Evolutionary conservation across 768 basidiomycete species (phyloP).

Genomic region (Austroboletus festivus): DNA sequence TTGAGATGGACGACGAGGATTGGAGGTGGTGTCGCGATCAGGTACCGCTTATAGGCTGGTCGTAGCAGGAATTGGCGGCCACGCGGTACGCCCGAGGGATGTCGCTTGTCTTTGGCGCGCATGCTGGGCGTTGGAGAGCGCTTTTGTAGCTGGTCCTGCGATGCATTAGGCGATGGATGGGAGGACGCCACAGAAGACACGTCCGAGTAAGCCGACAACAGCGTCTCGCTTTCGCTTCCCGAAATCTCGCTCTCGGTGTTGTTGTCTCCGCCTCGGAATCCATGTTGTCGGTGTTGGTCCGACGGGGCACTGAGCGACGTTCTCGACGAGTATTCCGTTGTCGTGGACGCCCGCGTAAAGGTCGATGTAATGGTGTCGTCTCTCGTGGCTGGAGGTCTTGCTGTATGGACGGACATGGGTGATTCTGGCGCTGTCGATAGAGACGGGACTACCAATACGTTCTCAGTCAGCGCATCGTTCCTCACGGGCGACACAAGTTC

Average conservation of each 20-base stretch:
- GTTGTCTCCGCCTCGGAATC: constrained; percentile 24
- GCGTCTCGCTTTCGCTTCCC: constrained; percentile 34
- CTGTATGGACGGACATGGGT: constrained; percentile 24
- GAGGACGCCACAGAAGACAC: constrained; percentile 32
- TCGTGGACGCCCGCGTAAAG: constrained; percentile 7
- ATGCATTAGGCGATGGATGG: constrained; percentile 29
- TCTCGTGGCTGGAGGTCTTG: constrained; percentile 15
- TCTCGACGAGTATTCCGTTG: constrained; percentile 20
- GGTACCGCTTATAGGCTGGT: constrained; percentile 90
- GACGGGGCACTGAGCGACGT: constrained; percentile 31
- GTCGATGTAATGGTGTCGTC: constrained; percentile 7
- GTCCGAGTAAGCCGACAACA: constrained; percentile 31
- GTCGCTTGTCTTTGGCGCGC: constrained; percentile 34
- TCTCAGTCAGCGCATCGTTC: constrained; percentile 30
- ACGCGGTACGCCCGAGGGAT: constrained; percentile 32
- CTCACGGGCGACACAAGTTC: constrained; percentile 15
- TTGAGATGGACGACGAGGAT: constrained; percentile 91
- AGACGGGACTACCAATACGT: constrained; percentile 47
- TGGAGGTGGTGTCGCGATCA: constrained; percentile 82
- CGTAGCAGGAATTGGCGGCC: constrained; percentile 69
- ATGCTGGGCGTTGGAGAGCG: constrained; percentile 18
- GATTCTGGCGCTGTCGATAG: constrained; percentile 50
- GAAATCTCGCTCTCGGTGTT: constrained; percentile 32
- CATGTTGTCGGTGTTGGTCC: constrained; percentile 17
- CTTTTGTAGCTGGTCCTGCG: constrained; percentile 25